Evolutionary conservation across 805 yeast genomes (phyloP).

Genomic region (Candida ovalis): DNA sequence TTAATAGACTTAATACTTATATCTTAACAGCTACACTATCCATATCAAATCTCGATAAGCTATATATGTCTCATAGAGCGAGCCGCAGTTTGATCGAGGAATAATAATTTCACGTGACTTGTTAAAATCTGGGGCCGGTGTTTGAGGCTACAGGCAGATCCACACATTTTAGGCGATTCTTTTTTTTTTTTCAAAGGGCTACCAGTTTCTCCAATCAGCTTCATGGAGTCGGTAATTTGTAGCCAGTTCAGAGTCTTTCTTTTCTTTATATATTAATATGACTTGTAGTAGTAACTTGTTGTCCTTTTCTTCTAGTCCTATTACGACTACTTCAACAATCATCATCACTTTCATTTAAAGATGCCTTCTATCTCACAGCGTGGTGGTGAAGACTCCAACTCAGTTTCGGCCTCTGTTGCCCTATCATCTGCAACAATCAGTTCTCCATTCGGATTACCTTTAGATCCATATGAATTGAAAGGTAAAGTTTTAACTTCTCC

Average conservation of each 20-base stretch:
- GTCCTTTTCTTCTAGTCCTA: background rate
- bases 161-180: background rate
- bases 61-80: background rate
- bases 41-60: no score
- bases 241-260: background rate
- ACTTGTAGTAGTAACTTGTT: background rate
- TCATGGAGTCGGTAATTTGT: background rate
- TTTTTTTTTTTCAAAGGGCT: background rate
- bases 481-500: slow-evolving; percentile 53
- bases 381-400: slow-evolving; percentile 17
- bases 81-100: background rate
- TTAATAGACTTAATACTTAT: no score
- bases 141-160: background rate
- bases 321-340: background rate
- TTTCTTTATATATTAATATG: background rate
- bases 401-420: slow-evolving; percentile 24
- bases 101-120: background rate
- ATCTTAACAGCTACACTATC: no score
- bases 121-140: background rate
- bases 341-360: background rate
- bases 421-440: slow-evolving; percentile 37
- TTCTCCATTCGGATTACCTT: slow-evolving; percentile 60
- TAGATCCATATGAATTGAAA: slow-evolving; percentile 49
- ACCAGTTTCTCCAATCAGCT: background rate
- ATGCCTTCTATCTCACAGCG: slow-evolving; percentile 28